A percentile compares a stretch with the other conserved stretches of the same genome.
Evolutionary conservation across 176 grass and related monocot genomes (phyloP).

Genomic region (Chrysopogon serrulatus): DNA sequence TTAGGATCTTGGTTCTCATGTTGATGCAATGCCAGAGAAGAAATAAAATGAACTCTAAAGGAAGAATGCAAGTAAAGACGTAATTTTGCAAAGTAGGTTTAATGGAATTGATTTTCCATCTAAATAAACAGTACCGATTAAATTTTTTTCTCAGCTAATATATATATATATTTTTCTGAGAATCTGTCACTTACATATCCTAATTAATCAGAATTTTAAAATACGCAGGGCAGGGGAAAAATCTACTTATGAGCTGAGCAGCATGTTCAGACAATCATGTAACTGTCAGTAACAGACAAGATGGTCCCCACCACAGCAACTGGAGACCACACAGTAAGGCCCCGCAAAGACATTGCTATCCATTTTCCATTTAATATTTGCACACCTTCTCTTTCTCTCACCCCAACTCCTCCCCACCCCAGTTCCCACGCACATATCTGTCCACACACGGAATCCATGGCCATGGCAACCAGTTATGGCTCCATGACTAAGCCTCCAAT

Average conservation of each 20-base stretch:
- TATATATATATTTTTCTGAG: background rate
- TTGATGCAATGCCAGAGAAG: background rate
- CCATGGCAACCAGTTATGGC: slow-evolving; percentile 33
- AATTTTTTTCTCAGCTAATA: slow-evolving; percentile 7
- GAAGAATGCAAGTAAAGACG: background rate
- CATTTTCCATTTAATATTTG: background rate
- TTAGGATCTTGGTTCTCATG: background rate
- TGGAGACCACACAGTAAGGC: slow-evolving; percentile 46
- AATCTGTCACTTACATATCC: background rate
- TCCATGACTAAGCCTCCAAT: slow-evolving; percentile 24
- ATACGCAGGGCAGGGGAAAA: background rate
- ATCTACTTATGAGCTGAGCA: slow-evolving; percentile 10
- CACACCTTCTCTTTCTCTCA: background rate
- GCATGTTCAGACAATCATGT: slow-evolving; percentile 28
- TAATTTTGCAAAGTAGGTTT: background rate
- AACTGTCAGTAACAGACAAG: slow-evolving; percentile 22
- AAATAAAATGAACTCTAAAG: background rate
- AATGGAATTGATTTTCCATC: background rate
- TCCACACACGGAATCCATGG: slow-evolving; percentile 9
- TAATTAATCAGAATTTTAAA: background rate
- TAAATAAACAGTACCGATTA: background rate
- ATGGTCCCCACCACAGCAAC: slow-evolving; percentile 23
- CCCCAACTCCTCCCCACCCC: background rate
- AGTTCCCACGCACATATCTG: background rate
- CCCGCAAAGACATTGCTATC: slow-evolving; percentile 23